These are phyloP conservation scores for Thelonectria olida DNA, from an alignment of 2,329 filamentous ascomycete species.

Conservation along the genomic window DNA sequence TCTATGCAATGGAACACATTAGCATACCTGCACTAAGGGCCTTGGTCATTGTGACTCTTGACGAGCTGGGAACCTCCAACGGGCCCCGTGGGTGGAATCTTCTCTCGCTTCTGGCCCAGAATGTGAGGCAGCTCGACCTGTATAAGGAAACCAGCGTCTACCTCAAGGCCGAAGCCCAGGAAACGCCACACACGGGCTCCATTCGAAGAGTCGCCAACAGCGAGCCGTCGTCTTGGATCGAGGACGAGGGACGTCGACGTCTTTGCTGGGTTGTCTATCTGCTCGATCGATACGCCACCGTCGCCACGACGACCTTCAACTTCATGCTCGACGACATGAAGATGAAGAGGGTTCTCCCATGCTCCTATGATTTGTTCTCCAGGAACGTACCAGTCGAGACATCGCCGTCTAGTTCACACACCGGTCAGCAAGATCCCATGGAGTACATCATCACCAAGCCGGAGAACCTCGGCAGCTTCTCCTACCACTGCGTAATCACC, in stretches of 20 bases:
- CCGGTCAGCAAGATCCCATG: constrained; percentile 36
- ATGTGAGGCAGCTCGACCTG: constrained; percentile 50
- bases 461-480: constrained; percentile 56
- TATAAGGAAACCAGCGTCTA: constrained; percentile 51
- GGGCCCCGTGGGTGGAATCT: constrained; percentile 55
- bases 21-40: constrained; percentile 51
- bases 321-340: constrained; percentile 52
- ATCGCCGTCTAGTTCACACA: constrained; percentile 39
- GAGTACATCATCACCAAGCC: constrained; percentile 48
- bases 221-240: constrained; percentile 54
- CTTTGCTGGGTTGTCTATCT: constrained; percentile 58
- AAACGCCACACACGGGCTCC: constrained; percentile 46
- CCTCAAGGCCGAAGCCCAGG: constrained; percentile 44
- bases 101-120: constrained; percentile 50
- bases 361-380: constrained; percentile 56
- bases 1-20: constrained; percentile 54
- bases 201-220: constrained; percentile 46
- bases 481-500: constrained; percentile 56
- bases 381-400: constrained; percentile 55
- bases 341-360: constrained; percentile 53
- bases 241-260: constrained; percentile 53
- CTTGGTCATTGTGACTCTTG: constrained; percentile 52
- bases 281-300: constrained; percentile 54
- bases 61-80: constrained; percentile 54
- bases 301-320: constrained; percentile 52